These are phyloP conservation scores for Colletotrichum eleusines DNA, from an alignment of 2,329 filamentous ascomycete species.

Conservation along the genomic window DNA sequence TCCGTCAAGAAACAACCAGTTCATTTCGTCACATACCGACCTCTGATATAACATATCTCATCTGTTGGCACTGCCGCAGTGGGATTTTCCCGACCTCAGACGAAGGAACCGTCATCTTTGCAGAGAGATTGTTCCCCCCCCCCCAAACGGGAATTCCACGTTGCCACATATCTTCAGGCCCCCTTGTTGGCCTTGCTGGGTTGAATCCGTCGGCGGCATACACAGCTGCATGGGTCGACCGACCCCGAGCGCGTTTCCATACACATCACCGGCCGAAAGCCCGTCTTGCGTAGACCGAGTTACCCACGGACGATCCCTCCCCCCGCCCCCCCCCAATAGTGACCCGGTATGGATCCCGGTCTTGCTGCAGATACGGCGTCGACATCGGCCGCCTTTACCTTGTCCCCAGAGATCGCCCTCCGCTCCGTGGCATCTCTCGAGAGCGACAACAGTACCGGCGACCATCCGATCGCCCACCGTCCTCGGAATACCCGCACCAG, in stretches of 20 bases:
- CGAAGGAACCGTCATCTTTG: not conserved
- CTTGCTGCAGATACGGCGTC: slow-evolving; percentile 34
- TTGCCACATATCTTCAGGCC: not conserved
- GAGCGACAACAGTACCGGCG: slow-evolving; percentile 1
- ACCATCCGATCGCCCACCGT: slow-evolving; percentile 16
- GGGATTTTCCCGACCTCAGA: slow-evolving; percentile 3
- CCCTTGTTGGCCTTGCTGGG: slow-evolving; percentile 10
- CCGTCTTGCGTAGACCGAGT: slow-evolving; percentile 26
- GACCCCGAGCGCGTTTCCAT: not conserved
- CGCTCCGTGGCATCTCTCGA: slow-evolving; percentile 28
- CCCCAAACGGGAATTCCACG: slow-evolving; percentile 6
- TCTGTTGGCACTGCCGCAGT: not conserved
- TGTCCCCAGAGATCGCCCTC: slow-evolving; percentile 10
- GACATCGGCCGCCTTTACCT: not conserved
- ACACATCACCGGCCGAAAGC: slow-evolving; percentile 10
- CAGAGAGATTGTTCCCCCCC: no score
- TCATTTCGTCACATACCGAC: not conserved
- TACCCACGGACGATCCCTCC: slow-evolving; percentile 20
- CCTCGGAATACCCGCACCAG: slow-evolving; percentile 40
- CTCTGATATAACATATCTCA: not conserved
- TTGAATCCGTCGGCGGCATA: slow-evolving; percentile 17
- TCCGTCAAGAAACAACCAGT: slow-evolving; percentile 3
- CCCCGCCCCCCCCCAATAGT: not conserved
- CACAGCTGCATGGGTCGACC: slow-evolving; percentile 21
- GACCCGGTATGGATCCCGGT: slow-evolving; percentile 24